A percentile compares a stretch with the other conserved stretches of the same genome.
Evolutionary conservation across 345 rosid species (phyloP).

Genomic region (Rhodamnia rubescens): DNA sequence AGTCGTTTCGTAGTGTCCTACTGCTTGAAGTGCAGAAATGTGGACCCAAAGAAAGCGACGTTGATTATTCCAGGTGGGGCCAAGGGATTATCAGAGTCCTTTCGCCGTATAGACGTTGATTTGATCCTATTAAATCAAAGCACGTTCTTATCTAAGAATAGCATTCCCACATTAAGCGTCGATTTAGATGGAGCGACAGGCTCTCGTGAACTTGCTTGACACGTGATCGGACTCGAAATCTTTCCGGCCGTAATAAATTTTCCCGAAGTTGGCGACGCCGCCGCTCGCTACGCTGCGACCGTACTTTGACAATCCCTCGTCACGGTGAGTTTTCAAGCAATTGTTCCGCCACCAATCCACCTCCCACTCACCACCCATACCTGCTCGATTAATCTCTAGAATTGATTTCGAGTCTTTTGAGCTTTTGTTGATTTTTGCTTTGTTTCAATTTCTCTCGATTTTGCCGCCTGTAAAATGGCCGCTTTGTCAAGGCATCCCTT

Average conservation of each 20-base stretch:
- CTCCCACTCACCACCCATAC: background rate
- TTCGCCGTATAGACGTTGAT: too few species aligned
- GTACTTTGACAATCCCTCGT: background rate
- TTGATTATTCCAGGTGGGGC: background rate
- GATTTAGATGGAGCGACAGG: fast-evolving
- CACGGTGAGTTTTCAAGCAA: fast-evolving
- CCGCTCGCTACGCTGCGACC: fast-evolving
- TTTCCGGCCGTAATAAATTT: background rate
- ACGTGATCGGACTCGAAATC: background rate
- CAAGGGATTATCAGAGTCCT: too few species aligned
- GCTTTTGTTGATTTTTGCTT: background rate
- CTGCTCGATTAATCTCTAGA: background rate
- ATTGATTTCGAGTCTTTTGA: background rate
- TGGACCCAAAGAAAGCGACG: background rate
- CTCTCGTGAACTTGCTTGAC: background rate
- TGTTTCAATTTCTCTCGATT: background rate
- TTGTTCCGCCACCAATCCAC: background rate
- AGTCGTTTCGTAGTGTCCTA: background rate
- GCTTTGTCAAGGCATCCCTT: too few species aligned
- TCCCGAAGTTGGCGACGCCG: too few species aligned
- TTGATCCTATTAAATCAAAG: too few species aligned
- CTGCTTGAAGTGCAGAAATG: background rate
- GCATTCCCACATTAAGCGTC: background rate
- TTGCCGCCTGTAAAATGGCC: background rate
- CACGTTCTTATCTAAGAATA: too few species aligned